Evolutionary conservation across 192 early-diverging fungal genomes (phyloP), one percentile per base, ranked within the genome.

Genomic region (Gamsiella multidivaricata): DNA sequence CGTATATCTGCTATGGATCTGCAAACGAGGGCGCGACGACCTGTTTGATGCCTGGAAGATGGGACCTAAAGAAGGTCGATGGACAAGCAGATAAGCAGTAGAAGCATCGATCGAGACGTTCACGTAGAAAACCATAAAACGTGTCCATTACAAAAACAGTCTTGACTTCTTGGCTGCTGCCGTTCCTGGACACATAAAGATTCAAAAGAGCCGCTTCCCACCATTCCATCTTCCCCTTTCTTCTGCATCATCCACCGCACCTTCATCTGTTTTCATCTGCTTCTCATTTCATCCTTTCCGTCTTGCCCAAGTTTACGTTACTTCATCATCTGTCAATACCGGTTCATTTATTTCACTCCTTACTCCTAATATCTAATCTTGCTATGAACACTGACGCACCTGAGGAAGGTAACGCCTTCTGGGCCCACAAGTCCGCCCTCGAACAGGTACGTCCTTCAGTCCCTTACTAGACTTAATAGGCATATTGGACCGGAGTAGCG

Each of bases 341-440:
- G 15, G 12, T 41, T 28, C 58, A 22, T 32, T 20, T 28, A 18
- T 39, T n/a, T 33, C 20, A 26, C 46, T 49, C 5, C 17, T 22
- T 9, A 33, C 1, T 34, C 9, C 10, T 18, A 12, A 12, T 12
- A 46, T n/a, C n/a, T n/a, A n/a, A 46, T n/a, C 45, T 18, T 18
- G 17, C 5, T 18, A 76, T 76, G 73, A 68, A 76, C 59, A 36
- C 50, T 18, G 73, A 76, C 41, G 65, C 51, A 61, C 73, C 73
- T 29, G 65, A 76, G 52, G 65, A 76, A 32, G 72, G 57, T 29
- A 73, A 73, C 53, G 65, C 73, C 73, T 76, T 76, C 37, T 68
- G 65, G 73, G 73, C 73, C 46, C 58, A 76, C 11, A 76, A 76
- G 53, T 53, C 73, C 9, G 45, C 58, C 15, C 41, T 76, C 22